A percentile compares a stretch with the other conserved stretches of the same genome.
These are phyloP conservation scores for Peniophora sp. DNA, from an alignment of 1,284 basidiomycete genomes.

Conservation along the genomic window DNA sequence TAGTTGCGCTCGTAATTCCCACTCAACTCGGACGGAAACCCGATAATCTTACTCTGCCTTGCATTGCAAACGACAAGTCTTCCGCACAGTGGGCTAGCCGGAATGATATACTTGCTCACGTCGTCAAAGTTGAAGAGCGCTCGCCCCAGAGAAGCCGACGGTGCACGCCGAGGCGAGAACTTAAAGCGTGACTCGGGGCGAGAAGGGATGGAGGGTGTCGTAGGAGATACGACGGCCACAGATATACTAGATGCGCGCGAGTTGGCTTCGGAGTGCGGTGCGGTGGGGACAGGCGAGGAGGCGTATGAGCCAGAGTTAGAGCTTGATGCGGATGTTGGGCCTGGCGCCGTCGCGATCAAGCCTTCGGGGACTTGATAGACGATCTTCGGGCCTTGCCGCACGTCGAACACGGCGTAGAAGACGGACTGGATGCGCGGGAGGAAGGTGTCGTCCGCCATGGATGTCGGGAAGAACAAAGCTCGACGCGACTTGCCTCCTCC, in stretches of 20 bases:
- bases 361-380: slow-evolving; percentile 88
- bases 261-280: slow-evolving; percentile 28
- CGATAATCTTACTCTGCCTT: slow-evolving; percentile 73
- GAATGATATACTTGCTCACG: slow-evolving; percentile 92
- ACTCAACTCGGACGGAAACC: slow-evolving; percentile 77
- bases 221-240: slow-evolving; percentile 32
- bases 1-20: slow-evolving; percentile 76
- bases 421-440: slow-evolving; percentile 78
- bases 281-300: slow-evolving; percentile 39
- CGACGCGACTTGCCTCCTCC: neutral
- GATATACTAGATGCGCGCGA: slow-evolving; percentile 32
- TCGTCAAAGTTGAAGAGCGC: slow-evolving; percentile 86
- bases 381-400: slow-evolving; percentile 75
- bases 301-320: slow-evolving; percentile 16
- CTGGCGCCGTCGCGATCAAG: slow-evolving; percentile 40
- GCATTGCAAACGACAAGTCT: slow-evolving; percentile 79
- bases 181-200: slow-evolving; percentile 34
- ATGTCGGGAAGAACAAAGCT: slow-evolving; percentile 25
- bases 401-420: slow-evolving; percentile 85
- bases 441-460: slow-evolving; percentile 55
- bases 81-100: slow-evolving; percentile 80
- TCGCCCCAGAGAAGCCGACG: slow-evolving; percentile 34
- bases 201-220: slow-evolving; percentile 17
- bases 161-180: slow-evolving; percentile 41
- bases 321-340: neutral